These are phyloP conservation scores for Tilletia setariae DNA, from an alignment of 1,284 basidiomycete species.

Conservation along the genomic window DNA sequence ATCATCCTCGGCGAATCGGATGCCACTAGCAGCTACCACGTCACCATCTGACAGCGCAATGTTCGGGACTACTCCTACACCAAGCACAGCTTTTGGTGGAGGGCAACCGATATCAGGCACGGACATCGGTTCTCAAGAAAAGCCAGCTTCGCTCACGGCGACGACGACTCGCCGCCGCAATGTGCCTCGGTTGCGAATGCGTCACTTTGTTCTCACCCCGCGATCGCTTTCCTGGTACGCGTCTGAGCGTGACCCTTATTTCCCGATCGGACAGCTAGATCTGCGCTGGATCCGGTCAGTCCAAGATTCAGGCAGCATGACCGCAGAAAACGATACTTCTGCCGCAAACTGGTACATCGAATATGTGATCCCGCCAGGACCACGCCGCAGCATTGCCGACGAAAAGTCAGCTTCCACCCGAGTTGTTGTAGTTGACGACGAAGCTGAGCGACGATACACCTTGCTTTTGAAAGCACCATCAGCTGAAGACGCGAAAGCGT, in stretches of 20 bases:
- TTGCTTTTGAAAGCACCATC: conserved; percentile 19
- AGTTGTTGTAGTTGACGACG: too few relatives aligned
- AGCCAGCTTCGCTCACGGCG: conserved; percentile 27
- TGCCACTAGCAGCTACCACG: not conserved
- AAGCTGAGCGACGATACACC: conserved; percentile 2
- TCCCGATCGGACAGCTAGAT: conserved; percentile 89
- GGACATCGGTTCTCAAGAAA: conserved; percentile 36
- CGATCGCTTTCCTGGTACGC: conserved; percentile 47
- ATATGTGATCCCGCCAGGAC: conserved; percentile 49
- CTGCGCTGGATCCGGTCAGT: conserved; percentile 69
- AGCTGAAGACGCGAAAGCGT: conserved; percentile 15
- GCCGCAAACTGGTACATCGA: conserved; percentile 21
- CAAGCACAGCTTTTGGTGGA: not conserved
- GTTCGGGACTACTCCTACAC: not conserved
- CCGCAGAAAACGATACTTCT: not conserved
- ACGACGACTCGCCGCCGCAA: not conserved
- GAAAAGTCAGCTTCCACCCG: too few relatives aligned
- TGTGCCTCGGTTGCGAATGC: not conserved
- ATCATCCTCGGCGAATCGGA: too few relatives aligned
- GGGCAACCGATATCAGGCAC: conserved; percentile 18
- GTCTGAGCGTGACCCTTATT: conserved; percentile 77
- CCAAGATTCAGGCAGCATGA: conserved; percentile 65
- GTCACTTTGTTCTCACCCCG: conserved; percentile 27
- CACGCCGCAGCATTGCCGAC: conserved; percentile 52
- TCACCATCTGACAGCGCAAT: not conserved